Evolutionary conservation across 1,284 basidiomycete species (phyloP), one percentile per base, ranked within the genome.

Genomic region (Kalmanozyma brasiliensis): DNA sequence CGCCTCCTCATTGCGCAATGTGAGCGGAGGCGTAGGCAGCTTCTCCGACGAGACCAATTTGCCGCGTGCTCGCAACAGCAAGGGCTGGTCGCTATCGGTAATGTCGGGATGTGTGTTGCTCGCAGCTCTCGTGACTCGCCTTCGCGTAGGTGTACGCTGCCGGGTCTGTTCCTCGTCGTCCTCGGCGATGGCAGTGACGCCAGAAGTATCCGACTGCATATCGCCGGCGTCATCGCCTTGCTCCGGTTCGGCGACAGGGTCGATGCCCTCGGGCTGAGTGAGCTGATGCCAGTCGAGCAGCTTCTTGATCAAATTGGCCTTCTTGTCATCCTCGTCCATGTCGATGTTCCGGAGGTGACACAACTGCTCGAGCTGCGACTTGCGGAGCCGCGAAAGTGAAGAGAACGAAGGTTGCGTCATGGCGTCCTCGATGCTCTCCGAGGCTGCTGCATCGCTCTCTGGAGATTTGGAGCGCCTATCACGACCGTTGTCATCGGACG

Each of bases 1-100:
- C 8, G 61, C 67, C 22, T 76, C 73, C 13, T 56, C 63, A 44
- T 74, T 71, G 61, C 62, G 49, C 5, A 52, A 51, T 9, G 55
- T 56, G 16, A 76, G 71, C 17, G 61, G 59, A 11, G 71, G 76
- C 7, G 69, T 77, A 1, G 65, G 68, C 42, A 72, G 74, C 58
- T 74, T 74, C 46, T 55, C 57, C 5, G 72, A 65, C n/a, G 65
- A 52, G 16, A 55, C 30, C 34, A 36, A 24, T 35, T 42, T 42
- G 45, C 49, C 45, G 19, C 49, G 62, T n/a, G 47, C 62, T 14
- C 70, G 53, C 26, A 76, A 60, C 42, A 77, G 46, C 29, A 77
- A 52, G 19, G 75, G 67, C 48, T 53, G 56, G 13, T 75, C 69
- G 49, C 51, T 60, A 35, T 73, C 61, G 13, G 52, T 64, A 9